Evolutionary conservation across 148 eudicot genomes (phyloP).

Genomic region (Fagopyrum esculentum): DNA sequence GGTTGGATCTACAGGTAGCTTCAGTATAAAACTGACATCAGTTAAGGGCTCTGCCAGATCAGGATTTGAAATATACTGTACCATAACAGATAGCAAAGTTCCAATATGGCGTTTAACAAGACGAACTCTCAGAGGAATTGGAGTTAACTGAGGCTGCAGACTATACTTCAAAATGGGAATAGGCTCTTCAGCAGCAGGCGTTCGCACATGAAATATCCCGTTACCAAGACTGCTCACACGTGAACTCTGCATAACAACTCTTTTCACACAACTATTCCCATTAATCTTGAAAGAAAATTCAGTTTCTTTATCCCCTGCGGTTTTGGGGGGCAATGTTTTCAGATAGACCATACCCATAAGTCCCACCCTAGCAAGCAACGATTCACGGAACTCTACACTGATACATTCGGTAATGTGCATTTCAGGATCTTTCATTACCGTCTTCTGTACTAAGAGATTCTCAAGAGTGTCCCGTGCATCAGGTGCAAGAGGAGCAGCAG

Average conservation of each 20-base stretch:
- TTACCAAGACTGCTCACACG: conserved; percentile 76
- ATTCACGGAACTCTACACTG: conserved; percentile 80
- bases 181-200: conserved; percentile 63
- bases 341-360: conserved; percentile 71
- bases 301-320: conserved; percentile 70
- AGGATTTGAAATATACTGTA: conserved; percentile 83
- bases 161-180: conserved; percentile 74
- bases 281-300: conserved; percentile 88
- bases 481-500: conserved; percentile 21
- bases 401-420: conserved; percentile 73
- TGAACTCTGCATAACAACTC: conserved; percentile 60
- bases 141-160: conserved; percentile 67
- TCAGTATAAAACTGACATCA: conserved; percentile 68
- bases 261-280: conserved; percentile 52
- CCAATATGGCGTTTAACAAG: conserved; percentile 83
- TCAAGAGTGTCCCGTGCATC: conserved; percentile 58
- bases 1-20: conserved; percentile 84
- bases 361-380: conserved; percentile 81
- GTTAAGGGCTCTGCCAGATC: conserved; percentile 62
- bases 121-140: conserved; percentile 74
- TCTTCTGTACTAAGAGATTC: conserved; percentile 57
- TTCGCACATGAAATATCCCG: conserved; percentile 77
- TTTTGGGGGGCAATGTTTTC: conserved; percentile 64
- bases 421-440: conserved; percentile 91
- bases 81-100: conserved; percentile 82